These are phyloP conservation scores for Pseudonitzschia pungens DNA, from an alignment of 108 stramenopile genomes.

Conservation along the genomic window DNA sequence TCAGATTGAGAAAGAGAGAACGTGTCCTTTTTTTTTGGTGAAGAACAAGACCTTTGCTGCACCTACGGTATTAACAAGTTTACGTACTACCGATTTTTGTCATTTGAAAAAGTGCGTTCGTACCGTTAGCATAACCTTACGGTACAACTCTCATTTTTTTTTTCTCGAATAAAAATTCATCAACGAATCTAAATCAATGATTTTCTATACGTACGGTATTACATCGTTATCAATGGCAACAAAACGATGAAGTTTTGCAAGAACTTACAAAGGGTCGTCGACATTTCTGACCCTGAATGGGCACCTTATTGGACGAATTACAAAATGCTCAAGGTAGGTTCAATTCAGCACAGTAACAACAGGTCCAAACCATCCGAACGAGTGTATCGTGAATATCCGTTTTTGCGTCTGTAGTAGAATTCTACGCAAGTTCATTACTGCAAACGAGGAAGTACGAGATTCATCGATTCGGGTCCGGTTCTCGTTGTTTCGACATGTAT, in stretches of 20 bases:
- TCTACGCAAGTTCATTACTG: constrained; percentile 12
- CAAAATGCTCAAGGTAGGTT: constrained; percentile 81
- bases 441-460: not conserved
- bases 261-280: constrained; percentile 80
- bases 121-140: too few species aligned
- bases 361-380: not conserved
- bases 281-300: constrained; percentile 86
- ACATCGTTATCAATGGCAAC: not conserved
- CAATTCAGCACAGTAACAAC: not conserved
- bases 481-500: not conserved
- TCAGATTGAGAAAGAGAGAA: too few species aligned
- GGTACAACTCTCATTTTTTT: not conserved
- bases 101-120: too few species aligned
- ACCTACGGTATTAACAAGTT: too few species aligned
- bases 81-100: too few species aligned
- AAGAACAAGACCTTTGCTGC: too few species aligned
- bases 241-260: constrained; percentile 84
- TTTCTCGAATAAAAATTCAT: not conserved
- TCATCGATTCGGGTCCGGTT: not conserved
- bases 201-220: not conserved
- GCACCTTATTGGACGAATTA: constrained; percentile 88
- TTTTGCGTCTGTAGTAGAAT: not conserved
- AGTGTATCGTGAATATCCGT: not conserved
- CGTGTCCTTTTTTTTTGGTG: too few species aligned
- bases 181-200: not conserved